Evolutionary conservation across 2,329 filamentous ascomycete species (phyloP).

Genomic region (Trichoderma brevicompactum): DNA sequence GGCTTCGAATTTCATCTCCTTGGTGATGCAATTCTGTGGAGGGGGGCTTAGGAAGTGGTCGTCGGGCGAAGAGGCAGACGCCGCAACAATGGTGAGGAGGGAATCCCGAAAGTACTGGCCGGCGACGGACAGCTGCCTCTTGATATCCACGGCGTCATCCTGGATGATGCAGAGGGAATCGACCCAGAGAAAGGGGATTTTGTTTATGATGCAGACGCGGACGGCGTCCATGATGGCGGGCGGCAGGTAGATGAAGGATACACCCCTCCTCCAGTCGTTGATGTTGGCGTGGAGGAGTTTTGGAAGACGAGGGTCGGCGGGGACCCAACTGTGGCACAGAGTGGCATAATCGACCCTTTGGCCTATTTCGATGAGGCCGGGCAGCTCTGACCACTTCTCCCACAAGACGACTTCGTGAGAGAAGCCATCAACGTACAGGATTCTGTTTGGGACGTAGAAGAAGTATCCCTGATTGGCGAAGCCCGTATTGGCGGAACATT

Average conservation of each 20-base stretch:
- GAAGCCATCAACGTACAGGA: background rate
- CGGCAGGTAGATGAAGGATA: background rate
- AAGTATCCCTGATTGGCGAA: background rate
- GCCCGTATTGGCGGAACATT: background rate
- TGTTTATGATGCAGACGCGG: background rate
- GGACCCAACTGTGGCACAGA: slow-evolving; percentile 22
- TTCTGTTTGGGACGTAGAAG: background rate
- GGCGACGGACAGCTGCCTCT: background rate
- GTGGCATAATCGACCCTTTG: background rate
- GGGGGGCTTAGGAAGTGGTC: slow-evolving; percentile 9
- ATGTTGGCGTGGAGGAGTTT: slow-evolving; percentile 20
- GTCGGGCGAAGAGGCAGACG: background rate
- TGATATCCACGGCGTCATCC: background rate
- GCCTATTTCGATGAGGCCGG: background rate
- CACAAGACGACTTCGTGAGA: background rate
- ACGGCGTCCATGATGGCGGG: slow-evolving; percentile 9
- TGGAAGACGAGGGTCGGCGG: background rate
- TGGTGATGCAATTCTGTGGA: slow-evolving; percentile 15
- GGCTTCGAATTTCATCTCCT: slow-evolving; percentile 5
- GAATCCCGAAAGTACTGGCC: slow-evolving; percentile 19
- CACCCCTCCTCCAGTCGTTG: background rate
- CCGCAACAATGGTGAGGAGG: slow-evolving; percentile 11
- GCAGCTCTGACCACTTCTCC: background rate
- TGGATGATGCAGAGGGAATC: slow-evolving; percentile 25
- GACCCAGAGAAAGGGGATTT: slow-evolving; percentile 15